These are phyloP conservation scores for Gossypium herbaceum DNA, from an alignment of 345 rosid species.

Conservation along the genomic window DNA sequence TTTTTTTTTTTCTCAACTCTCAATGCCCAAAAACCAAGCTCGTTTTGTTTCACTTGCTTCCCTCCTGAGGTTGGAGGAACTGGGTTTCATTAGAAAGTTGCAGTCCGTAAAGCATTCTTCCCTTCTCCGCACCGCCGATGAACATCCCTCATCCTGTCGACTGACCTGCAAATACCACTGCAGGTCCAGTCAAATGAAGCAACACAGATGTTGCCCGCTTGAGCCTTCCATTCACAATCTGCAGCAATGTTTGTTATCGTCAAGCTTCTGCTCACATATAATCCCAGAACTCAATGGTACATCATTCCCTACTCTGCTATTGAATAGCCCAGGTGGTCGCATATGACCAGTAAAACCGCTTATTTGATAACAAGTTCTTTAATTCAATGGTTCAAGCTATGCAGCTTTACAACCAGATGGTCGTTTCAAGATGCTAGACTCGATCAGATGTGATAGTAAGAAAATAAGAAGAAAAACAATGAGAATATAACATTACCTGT, in stretches of 20 bases:
- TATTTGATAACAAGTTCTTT: background rate
- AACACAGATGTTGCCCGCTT: constrained; percentile 85
- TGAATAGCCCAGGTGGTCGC: background rate
- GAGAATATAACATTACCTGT: constrained; percentile 53
- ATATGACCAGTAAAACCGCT: background rate
- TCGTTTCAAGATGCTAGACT: background rate
- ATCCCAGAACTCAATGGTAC: background rate
- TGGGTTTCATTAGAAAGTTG: constrained; percentile 42
- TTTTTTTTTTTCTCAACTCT: background rate
- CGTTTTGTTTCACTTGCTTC: constrained; percentile 16
- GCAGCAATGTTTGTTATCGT: constrained; percentile 6
- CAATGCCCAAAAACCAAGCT: background rate
- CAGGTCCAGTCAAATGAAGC: constrained; percentile 95
- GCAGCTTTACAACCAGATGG: background rate
- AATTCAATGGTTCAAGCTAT: background rate
- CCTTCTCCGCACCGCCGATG: constrained; percentile 91
- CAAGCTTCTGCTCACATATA: background rate
- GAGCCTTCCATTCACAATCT: constrained; percentile 98
- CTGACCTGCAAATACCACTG: constrained; percentile 87
- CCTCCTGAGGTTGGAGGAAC: constrained; percentile 36
- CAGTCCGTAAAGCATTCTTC: constrained; percentile 60
- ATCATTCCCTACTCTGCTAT: background rate
- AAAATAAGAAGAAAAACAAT: background rate
- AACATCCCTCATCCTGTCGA: constrained; percentile 83
- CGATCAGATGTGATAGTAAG: background rate